phyloP scores from a whole-genome alignment of 352 stramenopile species.

The Pythium rishiriense region DNA sequence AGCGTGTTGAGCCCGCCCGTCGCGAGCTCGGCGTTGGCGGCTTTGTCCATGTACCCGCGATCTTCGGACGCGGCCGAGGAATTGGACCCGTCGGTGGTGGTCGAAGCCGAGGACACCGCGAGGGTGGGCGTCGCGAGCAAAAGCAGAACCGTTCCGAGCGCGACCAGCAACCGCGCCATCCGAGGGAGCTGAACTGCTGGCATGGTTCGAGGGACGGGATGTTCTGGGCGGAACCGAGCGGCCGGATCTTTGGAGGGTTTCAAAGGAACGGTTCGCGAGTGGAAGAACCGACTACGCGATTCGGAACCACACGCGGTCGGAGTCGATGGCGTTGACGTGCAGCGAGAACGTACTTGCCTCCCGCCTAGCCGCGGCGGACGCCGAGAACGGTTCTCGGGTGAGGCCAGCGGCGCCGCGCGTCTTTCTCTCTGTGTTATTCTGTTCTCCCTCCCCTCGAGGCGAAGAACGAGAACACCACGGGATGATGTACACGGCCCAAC shows the following conservation, averaged over 20 bases:
- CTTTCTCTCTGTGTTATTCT: constrained; percentile 5
- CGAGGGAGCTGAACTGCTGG: no score
- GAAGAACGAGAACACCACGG: constrained; percentile 1
- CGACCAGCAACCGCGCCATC: background rate
- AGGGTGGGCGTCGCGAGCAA: background rate
- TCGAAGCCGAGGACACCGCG: background rate
- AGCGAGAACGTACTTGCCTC: background rate
- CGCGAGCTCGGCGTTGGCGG: constrained; percentile 20
- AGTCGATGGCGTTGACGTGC: background rate
- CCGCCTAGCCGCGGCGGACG: background rate
- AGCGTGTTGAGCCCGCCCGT: constrained; percentile 54
- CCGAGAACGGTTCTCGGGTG: background rate
- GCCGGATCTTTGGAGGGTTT: background rate
- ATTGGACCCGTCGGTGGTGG: background rate
- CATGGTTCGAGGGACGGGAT: no score
- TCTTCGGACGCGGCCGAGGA: constrained; percentile 8
- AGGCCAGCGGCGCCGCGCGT: background rate
- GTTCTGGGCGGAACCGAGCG: background rate
- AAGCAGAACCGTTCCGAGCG: constrained; percentile 7
- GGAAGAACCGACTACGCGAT: background rate
- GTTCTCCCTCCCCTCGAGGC: background rate
- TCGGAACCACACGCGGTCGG: background rate
- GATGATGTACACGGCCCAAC: background rate
- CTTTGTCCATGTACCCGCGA: constrained; percentile 22
- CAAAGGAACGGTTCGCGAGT: background rate